Percentiles rank a stretch among this genome's conserved stretches.
Evolutionary conservation across 108 stramenopile species (phyloP).

Genomic region (Cyclostephanos tholiformis): DNA sequence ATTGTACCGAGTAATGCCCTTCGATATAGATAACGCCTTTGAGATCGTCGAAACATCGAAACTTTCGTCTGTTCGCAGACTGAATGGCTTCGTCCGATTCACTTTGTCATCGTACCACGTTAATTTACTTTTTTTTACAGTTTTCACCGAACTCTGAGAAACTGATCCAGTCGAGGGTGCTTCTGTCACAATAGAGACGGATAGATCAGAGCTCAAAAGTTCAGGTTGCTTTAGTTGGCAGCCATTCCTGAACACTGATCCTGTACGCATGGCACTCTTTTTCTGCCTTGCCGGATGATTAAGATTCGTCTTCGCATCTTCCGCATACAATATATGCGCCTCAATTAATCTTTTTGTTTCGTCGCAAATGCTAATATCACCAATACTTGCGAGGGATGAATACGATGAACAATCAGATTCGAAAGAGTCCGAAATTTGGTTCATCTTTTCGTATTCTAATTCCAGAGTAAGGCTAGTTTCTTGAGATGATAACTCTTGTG

Average conservation of each 20-base stretch:
- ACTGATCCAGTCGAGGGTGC: background rate
- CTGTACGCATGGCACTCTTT: conserved; percentile 13
- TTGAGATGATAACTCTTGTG: background rate
- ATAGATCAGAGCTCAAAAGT: background rate
- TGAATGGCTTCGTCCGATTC: conserved; percentile 23
- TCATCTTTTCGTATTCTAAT: background rate
- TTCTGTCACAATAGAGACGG: background rate
- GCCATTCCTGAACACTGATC: background rate
- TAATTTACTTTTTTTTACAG: conserved; percentile 5
- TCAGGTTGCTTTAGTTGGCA: background rate
- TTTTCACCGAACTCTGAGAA: background rate
- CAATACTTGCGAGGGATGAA: background rate
- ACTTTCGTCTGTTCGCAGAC: conserved; percentile 26
- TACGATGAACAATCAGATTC: background rate
- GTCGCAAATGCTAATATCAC: conserved; percentile 3
- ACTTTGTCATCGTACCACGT: conserved; percentile 25
- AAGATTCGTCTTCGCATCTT: conserved; percentile 10
- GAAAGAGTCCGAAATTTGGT: background rate
- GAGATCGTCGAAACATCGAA: conserved; percentile 9
- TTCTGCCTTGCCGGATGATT: conserved; percentile 15
- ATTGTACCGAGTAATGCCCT: background rate
- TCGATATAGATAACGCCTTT: too few relatives aligned
- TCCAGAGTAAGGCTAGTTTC: background rate
- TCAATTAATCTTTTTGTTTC: conserved; percentile 11
- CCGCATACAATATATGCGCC: conserved; percentile 1